Conservation (phyloP, 1,139 yeast species). For the Saccharomycopsis hybrid region DNA sequence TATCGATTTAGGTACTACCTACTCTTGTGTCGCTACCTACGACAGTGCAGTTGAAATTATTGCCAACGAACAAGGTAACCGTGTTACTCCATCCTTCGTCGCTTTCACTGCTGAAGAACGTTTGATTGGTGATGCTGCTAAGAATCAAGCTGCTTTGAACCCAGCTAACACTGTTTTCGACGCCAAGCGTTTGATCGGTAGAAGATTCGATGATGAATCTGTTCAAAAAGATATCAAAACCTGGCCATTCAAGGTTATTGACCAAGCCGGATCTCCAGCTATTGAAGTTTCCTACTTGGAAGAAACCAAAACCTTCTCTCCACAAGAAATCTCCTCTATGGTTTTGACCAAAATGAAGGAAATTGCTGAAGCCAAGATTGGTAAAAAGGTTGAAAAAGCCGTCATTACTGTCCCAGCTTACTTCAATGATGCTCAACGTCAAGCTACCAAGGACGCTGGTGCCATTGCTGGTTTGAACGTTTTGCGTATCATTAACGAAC, state of each 20-base stretch:
- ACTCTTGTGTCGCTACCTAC: constrained; percentile 96
- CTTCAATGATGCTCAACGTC: constrained; percentile 97
- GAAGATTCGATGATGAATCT: constrained; percentile 83
- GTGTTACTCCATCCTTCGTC: constrained; percentile 97
- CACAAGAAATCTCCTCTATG: constrained; percentile 97
- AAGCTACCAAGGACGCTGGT: constrained; percentile 98
- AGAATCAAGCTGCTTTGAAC: constrained; percentile 98
- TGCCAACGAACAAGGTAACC: constrained; percentile 99
- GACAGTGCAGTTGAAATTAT: constrained; percentile 90
- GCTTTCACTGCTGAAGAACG: constrained; percentile 97
- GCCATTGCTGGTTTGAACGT: constrained; percentile 96
- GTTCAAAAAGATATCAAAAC: constrained; percentile 95
- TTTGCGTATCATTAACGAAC: constrained; percentile 94
- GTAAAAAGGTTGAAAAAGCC: constrained; percentile 90
- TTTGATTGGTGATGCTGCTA: constrained; percentile 98
- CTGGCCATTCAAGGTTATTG: constrained; percentile 94
- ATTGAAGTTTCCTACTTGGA: constrained; percentile 92
- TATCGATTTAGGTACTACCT: constrained; percentile 98
- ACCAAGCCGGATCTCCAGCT: constrained; percentile 80
- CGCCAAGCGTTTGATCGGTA: constrained; percentile 97
- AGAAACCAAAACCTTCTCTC: constrained; percentile 91
- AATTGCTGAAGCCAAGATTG: constrained; percentile 93
- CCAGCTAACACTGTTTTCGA: constrained; percentile 95
- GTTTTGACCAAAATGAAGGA: constrained; percentile 97
- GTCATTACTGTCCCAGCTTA: constrained; percentile 96